phyloP scores from a whole-genome alignment of 2,329 filamentous ascomycete genomes.

The Thielaviopsis populi region DNA sequence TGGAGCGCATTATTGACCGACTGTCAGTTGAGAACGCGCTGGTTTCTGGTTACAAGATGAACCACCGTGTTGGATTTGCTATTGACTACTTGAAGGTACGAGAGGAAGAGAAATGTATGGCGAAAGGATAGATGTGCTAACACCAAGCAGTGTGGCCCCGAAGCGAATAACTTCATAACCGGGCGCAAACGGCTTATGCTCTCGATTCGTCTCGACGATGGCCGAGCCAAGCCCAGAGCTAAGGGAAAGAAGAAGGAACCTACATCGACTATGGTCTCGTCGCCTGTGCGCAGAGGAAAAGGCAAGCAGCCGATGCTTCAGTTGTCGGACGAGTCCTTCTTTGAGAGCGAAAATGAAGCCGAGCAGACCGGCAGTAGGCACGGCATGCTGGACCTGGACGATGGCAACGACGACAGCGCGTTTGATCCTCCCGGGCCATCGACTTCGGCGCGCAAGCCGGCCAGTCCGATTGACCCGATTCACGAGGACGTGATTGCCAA shows the following conservation, averaged over 20 bases:
- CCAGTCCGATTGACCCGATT: constrained; percentile 34
- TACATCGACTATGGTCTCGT: constrained; percentile 37
- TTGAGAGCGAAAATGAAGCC: constrained; percentile 3
- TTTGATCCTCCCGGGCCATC: constrained; percentile 30
- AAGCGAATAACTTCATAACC: constrained; percentile 30
- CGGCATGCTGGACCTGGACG: constrained; percentile 19
- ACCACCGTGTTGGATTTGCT: constrained; percentile 47
- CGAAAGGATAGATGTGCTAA: neutral
- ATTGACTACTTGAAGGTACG: constrained; percentile 55
- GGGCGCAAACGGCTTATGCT: constrained; percentile 33
- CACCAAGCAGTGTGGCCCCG: constrained; percentile 26
- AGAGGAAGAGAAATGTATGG: neutral
- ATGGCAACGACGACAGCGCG: constrained; percentile 29
- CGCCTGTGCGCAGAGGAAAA: constrained; percentile 28
- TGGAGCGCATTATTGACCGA: constrained; percentile 70
- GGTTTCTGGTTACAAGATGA: constrained; percentile 48
- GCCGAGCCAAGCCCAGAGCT: constrained; percentile 22
- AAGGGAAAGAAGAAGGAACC: constrained; percentile 27
- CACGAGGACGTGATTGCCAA: constrained; percentile 48
- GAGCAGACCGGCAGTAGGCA: neutral
- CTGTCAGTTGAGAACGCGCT: constrained; percentile 62
- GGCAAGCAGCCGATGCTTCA: constrained; percentile 19
- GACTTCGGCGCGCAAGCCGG: constrained; percentile 8
- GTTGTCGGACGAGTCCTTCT: constrained; percentile 11
- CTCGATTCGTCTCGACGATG: constrained; percentile 26